phyloP scores from a whole-genome alignment of 2,329 filamentous ascomycete genomes.

The Trichoderma polysporum region DNA sequence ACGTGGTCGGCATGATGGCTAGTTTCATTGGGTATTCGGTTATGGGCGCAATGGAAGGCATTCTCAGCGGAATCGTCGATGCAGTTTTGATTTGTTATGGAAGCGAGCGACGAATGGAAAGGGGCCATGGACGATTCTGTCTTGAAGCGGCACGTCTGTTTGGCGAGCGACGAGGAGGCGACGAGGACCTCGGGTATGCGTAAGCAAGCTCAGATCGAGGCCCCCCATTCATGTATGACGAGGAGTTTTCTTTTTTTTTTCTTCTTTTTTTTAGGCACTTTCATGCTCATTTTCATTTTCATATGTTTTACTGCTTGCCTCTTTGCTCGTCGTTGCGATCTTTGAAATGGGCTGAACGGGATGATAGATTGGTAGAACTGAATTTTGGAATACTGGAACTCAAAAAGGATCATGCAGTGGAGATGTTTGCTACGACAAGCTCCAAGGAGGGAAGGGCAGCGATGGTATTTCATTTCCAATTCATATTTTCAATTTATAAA shows the following conservation, averaged over 20 bases:
- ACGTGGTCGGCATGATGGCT: conserved; percentile 87
- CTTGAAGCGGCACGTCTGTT: conserved; percentile 89
- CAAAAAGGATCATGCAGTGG: conserved; percentile 16
- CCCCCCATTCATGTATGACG: neutral
- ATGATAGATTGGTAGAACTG: conserved; percentile 22
- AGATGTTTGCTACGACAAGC: conserved; percentile 4
- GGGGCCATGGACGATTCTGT: conserved; percentile 75
- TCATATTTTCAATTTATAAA: neutral
- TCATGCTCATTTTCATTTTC: neutral
- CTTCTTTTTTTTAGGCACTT: neutral
- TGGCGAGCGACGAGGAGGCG: conserved; percentile 56
- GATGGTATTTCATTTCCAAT: conserved; percentile 1
- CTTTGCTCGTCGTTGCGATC: neutral
- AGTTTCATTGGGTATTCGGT: conserved; percentile 95
- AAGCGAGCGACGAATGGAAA: conserved; percentile 73
- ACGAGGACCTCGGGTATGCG: conserved; percentile 31
- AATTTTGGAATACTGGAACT: conserved; percentile 16
- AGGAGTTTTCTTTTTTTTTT: neutral
- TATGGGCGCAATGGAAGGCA: conserved; percentile 84
- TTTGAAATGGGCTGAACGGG: conserved; percentile 3
- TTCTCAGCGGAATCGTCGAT: conserved; percentile 83
- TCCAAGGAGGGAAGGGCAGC: neutral
- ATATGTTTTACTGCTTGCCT: neutral
- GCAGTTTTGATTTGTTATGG: conserved; percentile 92
- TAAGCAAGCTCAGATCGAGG: neutral